Evolutionary conservation across 352 stramenopile species (phyloP).

Genomic region (Aphanomyces stellatus): DNA sequence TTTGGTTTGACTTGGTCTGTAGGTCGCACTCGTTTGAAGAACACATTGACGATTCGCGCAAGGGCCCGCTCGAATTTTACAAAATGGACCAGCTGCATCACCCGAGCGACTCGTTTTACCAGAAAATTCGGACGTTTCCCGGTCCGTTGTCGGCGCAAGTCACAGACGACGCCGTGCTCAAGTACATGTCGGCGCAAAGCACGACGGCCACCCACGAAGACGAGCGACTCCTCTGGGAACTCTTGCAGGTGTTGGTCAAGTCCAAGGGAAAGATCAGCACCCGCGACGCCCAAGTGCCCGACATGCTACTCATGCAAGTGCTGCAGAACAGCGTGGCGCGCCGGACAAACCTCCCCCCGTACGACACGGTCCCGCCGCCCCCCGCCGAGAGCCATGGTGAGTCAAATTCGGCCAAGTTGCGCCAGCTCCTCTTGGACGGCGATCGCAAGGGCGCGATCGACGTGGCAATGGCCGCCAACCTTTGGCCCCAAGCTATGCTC

Average conservation of each 20-base stretch:
- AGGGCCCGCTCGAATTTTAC: conserved; percentile 73
- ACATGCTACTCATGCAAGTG: conserved; percentile 15
- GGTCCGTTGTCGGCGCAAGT: conserved; percentile 59
- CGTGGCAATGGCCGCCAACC: conserved; percentile 62
- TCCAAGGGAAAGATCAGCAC: conserved; percentile 10
- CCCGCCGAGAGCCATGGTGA: not conserved
- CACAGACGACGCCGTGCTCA: conserved; percentile 47
- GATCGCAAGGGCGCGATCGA: conserved; percentile 70
- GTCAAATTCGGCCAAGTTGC: conserved; percentile 46
- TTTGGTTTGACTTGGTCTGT: not conserved
- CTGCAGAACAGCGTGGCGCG: conserved; percentile 10
- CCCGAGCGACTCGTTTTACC: conserved; percentile 50
- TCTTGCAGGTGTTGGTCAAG: conserved; percentile 17
- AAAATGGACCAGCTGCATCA: conserved; percentile 67
- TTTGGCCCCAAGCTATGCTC: conserved; percentile 84
- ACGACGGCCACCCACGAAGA: not conserved
- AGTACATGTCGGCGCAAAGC: conserved; percentile 7
- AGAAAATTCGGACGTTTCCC: conserved; percentile 67
- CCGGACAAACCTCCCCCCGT: not conserved
- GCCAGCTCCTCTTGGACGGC: conserved; percentile 61
- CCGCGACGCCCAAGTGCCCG: conserved; percentile 12
- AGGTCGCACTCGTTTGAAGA: conserved; percentile 14
- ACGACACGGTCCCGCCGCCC: not conserved
- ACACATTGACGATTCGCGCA: conserved; percentile 43
- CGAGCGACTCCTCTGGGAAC: conserved; percentile 10